Base-by-base conservation (phyloP, 352 stramenopile species). In the Pythium sukuiense region DNA sequence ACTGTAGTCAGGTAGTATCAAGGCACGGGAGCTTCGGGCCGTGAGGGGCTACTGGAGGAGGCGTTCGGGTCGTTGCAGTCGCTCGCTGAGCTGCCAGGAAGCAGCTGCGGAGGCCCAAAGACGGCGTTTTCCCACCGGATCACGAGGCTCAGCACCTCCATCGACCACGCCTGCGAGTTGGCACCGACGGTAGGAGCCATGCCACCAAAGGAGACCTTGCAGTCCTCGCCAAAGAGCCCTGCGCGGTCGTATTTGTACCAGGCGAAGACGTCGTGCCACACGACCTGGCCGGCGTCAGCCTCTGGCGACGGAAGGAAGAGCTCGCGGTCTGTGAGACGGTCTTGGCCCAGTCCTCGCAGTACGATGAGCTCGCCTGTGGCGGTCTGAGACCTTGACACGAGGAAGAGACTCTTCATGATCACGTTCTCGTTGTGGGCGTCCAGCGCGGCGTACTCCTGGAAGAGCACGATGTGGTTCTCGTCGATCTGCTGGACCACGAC, bases 91-190 rank as follows among this genome's bases (percentile, higher is more conserved):
- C 30, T 27, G 7, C 26, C 53, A 8, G 20, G 7, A 1, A 72
- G 60, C 27, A 69, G 16, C 30, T 46, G 52, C 26, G 56, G 69
- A 5, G 77, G 72, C 1, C 72, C 77, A 54, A 74, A 65, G 16
- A 85, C 57, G 9, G 64, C 58, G 39, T 60, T 69, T 43, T 85
- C 77, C 77, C 77, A 85, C 11, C 74, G 70, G 39, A 82, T 64
- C 43, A 71, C 73, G 20, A 80, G 13, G 50, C 76, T 70, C 30
- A 82, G 54, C 33, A 79, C 74, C 54, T 81, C 77, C 13, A 79
- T 63, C 37, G 76, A 69, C 77, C 77, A 85, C 57, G 77, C 82
- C 50, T 67, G 60, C 24, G 65, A 69, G 57, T 71, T 85, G 59
- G 76, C 54, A 20, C 74, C 74, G 3, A 82, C 72, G 2, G 74